These are phyloP conservation scores for Aspergillus alliaceus DNA, from an alignment of 2,329 filamentous ascomycete genomes.

Conservation along the genomic window DNA sequence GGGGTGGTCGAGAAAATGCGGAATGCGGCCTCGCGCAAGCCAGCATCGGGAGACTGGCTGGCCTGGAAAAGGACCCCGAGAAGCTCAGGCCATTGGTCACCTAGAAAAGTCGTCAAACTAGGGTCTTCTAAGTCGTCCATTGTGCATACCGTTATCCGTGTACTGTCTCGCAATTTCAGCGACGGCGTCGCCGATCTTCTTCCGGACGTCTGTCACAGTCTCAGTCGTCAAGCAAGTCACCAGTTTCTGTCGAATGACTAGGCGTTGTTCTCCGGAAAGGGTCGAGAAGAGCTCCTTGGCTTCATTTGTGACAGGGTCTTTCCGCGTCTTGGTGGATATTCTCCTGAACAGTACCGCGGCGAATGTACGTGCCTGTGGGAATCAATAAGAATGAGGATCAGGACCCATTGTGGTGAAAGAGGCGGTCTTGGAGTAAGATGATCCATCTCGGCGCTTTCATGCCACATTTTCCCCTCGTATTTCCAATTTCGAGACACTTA, in stretches of 20 bases:
- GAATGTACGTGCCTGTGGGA: conserved; percentile 78
- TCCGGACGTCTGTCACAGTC: conserved; percentile 71
- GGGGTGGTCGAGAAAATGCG: conserved; percentile 94
- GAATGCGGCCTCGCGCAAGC: conserved; percentile 88
- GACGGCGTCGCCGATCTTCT: conserved; percentile 97
- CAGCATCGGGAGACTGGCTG: conserved; percentile 79
- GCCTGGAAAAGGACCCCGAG: conserved; percentile 82
- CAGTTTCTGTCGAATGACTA: conserved; percentile 79
- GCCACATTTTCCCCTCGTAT: background rate
- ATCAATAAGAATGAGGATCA: conserved; percentile 4
- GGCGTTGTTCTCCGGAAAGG: conserved; percentile 69
- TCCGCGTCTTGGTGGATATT: conserved; percentile 85
- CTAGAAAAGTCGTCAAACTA: conserved; percentile 47
- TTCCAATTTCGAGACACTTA: conserved; percentile 46
- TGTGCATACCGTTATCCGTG: conserved; percentile 75
- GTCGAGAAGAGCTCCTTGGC: conserved; percentile 84
- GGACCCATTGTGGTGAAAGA: background rate
- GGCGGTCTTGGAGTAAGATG: background rate
- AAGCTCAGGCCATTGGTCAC: conserved; percentile 85
- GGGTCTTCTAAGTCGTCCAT: background rate
- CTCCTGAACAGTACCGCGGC: conserved; percentile 91
- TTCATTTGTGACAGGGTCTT: conserved; percentile 66
- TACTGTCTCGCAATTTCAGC: conserved; percentile 95
- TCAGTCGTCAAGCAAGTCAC: conserved; percentile 75
- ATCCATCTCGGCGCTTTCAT: background rate